phyloP scores from a whole-genome alignment of 2,329 filamentous ascomycete genomes.

The Fusarium sp. region DNA sequence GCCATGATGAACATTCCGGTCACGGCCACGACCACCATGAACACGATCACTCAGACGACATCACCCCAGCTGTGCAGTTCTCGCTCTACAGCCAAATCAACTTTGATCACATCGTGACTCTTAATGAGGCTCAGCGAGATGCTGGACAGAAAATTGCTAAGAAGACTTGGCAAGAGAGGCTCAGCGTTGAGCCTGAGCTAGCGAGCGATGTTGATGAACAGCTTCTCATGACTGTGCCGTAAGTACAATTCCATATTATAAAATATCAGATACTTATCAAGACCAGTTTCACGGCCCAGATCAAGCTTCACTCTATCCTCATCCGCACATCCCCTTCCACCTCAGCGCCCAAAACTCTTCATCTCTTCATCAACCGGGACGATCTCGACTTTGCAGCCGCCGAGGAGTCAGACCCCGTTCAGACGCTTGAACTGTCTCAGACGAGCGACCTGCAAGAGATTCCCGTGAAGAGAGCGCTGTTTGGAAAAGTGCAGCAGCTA shows the following conservation, averaged over 20 bases:
- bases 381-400: constrained; percentile 87
- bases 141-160: constrained; percentile 80
- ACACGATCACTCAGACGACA: constrained; percentile 92
- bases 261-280: neutral
- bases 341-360: constrained; percentile 83
- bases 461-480: constrained; percentile 86
- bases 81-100: constrained; percentile 93
- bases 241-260: constrained; percentile 51
- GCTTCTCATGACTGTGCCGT: constrained; percentile 92
- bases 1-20: constrained; percentile 62
- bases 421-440: constrained; percentile 81
- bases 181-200: constrained; percentile 78
- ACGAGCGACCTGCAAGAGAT: constrained; percentile 88
- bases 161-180: constrained; percentile 90
- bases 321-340: constrained; percentile 79
- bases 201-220: constrained; percentile 92
- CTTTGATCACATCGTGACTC: constrained; percentile 83
- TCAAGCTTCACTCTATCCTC: constrained; percentile 90
- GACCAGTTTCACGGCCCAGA: constrained; percentile 86
- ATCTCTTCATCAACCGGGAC: constrained; percentile 87
- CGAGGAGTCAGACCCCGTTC: constrained; percentile 75
- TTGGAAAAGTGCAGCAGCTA: constrained; percentile 85
- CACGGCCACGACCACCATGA: constrained; percentile 67
- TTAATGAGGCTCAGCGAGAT: constrained; percentile 80
- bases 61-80: constrained; percentile 89